Percentiles rank a stretch among this genome's conserved stretches.
Conservation (phyloP, 305 asterid species). For the Solanum hybrid region DNA sequence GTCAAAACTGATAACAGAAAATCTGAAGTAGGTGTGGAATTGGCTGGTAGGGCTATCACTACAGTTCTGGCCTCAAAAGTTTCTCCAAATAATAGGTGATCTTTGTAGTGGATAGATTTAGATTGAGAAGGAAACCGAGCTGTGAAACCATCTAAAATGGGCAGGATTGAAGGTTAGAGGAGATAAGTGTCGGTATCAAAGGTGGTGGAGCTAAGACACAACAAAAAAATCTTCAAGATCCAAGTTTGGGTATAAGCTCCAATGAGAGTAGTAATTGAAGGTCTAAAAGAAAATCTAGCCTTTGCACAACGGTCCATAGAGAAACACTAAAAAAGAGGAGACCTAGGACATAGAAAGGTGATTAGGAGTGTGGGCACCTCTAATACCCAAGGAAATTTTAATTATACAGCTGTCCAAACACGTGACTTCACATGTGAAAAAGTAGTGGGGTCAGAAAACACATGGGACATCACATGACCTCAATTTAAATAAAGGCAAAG, state of each 20-base stretch:
- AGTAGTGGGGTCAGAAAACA: background rate
- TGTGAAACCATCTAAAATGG: background rate
- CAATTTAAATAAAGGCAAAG: background rate
- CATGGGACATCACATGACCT: background rate
- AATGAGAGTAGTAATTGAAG: background rate
- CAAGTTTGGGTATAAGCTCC: background rate
- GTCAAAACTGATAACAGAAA: background rate
- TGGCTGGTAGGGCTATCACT: background rate
- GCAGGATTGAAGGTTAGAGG: background rate
- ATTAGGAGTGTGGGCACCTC: background rate
- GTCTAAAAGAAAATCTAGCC: background rate
- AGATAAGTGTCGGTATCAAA: background rate
- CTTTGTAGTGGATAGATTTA: background rate
- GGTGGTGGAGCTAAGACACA: background rate
- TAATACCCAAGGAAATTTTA: background rate
- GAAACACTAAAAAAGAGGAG: background rate
- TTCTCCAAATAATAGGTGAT: background rate
- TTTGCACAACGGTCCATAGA: background rate
- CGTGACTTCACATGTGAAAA: background rate
- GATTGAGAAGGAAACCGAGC: background rate
- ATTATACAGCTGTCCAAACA: background rate
- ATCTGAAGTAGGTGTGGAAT: background rate
- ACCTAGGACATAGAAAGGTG: background rate
- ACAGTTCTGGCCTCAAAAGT: background rate
- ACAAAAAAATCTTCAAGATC: background rate